Evolutionary conservation across 441 rosid genomes (phyloP).

Genomic region (Manihot esculenta): DNA sequence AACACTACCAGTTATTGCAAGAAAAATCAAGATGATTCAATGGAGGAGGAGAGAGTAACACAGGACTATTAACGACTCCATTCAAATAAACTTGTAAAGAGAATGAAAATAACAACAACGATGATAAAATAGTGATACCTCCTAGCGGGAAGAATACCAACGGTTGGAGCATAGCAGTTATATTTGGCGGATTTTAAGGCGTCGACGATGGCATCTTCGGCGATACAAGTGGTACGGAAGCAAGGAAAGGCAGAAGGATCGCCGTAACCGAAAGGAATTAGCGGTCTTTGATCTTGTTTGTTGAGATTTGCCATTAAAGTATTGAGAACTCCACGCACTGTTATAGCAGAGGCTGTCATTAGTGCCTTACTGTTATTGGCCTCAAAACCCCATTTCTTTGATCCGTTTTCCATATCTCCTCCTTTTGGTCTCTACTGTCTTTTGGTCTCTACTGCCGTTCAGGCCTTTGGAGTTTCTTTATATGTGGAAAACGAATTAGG

Average conservation of each 20-base stretch:
- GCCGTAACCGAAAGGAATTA: conserved; percentile 60
- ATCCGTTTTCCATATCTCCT: conserved; percentile 24
- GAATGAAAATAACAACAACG: too few species aligned
- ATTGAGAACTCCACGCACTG: conserved; percentile 31
- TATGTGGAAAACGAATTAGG: too few species aligned
- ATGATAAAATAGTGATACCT: conserved; percentile 25
- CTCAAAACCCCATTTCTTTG: conserved; percentile 13
- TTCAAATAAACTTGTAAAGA: too few species aligned
- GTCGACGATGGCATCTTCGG: conserved; percentile 58
- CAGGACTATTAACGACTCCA: too few species aligned
- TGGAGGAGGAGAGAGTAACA: too few species aligned
- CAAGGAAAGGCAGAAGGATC: conserved; percentile 68
- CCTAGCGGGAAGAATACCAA: conserved; percentile 55
- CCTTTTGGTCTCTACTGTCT: too few species aligned
- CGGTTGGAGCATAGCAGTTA: conserved; percentile 45
- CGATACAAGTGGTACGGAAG: conserved; percentile 48
- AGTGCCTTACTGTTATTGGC: too few species aligned
- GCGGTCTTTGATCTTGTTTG: conserved; percentile 27
- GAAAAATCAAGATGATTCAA: too few species aligned
- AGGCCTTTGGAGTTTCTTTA: too few species aligned
- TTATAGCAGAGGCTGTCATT: conserved; percentile 17
- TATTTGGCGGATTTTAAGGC: conserved; percentile 49
- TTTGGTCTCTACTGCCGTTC: too few species aligned
- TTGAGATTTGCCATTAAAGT: conserved; percentile 26
- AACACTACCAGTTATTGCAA: too few species aligned